Conservation (phyloP, 2,329 filamentous ascomycete species). For the Pseudogymnoascus verrucosus region DNA sequence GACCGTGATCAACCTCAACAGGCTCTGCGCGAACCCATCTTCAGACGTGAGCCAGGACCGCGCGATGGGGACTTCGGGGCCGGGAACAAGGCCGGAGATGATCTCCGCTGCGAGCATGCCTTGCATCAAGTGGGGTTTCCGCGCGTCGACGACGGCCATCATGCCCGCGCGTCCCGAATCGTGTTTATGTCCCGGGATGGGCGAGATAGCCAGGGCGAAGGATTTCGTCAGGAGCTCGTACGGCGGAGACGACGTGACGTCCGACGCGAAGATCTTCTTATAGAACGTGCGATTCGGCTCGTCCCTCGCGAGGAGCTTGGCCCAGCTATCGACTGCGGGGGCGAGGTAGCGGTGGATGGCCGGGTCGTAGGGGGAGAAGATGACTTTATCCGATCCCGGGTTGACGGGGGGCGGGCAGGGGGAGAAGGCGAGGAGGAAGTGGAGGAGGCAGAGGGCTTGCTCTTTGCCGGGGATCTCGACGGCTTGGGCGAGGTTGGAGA, state of each 20-base stretch:
- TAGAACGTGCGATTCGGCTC: conserved; percentile 87
- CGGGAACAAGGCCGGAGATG: conserved; percentile 64
- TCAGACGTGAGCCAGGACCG: conserved; percentile 74
- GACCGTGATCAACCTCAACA: conserved; percentile 67
- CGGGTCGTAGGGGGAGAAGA: conserved; percentile 76
- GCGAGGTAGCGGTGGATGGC: conserved; percentile 79
- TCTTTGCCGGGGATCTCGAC: conserved; percentile 79
- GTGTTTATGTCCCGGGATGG: conserved; percentile 61
- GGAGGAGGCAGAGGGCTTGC: conserved; percentile 76
- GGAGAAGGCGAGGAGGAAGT: conserved; percentile 86
- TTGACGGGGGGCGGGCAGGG: conserved; percentile 63
- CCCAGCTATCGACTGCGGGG: conserved; percentile 79
- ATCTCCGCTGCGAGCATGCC: conserved; percentile 87
- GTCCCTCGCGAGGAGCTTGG: conserved; percentile 85
- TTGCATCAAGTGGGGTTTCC: conserved; percentile 87
- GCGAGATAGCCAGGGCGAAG: conserved; percentile 79
- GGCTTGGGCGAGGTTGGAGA: conserved; percentile 79
- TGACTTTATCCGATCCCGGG: conserved; percentile 47
- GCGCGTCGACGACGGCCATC: conserved; percentile 64
- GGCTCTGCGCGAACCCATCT: conserved; percentile 74
- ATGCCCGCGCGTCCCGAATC: conserved; percentile 49
- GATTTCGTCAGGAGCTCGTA: conserved; percentile 78
- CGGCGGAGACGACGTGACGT: conserved; percentile 54
- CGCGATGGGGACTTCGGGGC: conserved; percentile 64
- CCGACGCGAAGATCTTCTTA: conserved; percentile 70